phyloP scores from a whole-genome alignment of 495 filamentous ascomycete species.

The Jackrogersella minutella region DNA sequence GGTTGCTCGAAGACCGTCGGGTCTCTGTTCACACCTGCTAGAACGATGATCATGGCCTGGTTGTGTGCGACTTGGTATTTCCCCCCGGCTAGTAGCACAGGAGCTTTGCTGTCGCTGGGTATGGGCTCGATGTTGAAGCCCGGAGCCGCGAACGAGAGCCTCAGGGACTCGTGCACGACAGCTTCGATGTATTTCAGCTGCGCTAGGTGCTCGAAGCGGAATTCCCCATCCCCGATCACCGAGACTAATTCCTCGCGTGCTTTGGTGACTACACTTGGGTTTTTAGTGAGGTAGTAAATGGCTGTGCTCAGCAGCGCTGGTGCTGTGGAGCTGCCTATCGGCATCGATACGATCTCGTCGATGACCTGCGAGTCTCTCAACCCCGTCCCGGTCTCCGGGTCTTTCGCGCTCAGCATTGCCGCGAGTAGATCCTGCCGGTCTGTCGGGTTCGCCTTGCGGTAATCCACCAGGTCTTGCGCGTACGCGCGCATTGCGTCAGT shows the following conservation, averaged over 20 bases:
- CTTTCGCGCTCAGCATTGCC: conserved; percentile 69
- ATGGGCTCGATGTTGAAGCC: conserved; percentile 70
- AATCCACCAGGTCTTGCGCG: conserved; percentile 64
- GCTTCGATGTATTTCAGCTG: conserved; percentile 71
- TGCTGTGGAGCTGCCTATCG: conserved; percentile 56
- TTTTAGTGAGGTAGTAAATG: conserved; percentile 68
- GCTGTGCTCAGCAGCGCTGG: conserved; percentile 61
- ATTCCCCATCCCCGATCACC: conserved; percentile 62
- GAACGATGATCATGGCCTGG: conserved; percentile 67
- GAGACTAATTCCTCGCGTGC: conserved; percentile 73
- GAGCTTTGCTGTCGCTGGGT: conserved; percentile 55
- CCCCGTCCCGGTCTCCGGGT: conserved; percentile 67
- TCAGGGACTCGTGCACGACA: conserved; percentile 70
- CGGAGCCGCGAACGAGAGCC: conserved; percentile 70
- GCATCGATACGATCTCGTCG: conserved; percentile 72
- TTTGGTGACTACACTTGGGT: conserved; percentile 64
- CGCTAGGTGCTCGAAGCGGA: conserved; percentile 63
- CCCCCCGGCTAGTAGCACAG: conserved; percentile 61
- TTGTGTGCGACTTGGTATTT: conserved; percentile 71
- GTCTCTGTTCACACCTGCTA: conserved; percentile 70
- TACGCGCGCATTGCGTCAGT: conserved; percentile 61
- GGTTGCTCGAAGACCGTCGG: conserved; percentile 71
- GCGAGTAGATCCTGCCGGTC: conserved; percentile 74
- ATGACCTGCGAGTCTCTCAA: conserved; percentile 68
- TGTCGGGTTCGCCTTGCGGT: conserved; percentile 63